phyloP scores from a whole-genome alignment of 2,329 filamentous ascomycete genomes.

The Coniella lustricola region DNA sequence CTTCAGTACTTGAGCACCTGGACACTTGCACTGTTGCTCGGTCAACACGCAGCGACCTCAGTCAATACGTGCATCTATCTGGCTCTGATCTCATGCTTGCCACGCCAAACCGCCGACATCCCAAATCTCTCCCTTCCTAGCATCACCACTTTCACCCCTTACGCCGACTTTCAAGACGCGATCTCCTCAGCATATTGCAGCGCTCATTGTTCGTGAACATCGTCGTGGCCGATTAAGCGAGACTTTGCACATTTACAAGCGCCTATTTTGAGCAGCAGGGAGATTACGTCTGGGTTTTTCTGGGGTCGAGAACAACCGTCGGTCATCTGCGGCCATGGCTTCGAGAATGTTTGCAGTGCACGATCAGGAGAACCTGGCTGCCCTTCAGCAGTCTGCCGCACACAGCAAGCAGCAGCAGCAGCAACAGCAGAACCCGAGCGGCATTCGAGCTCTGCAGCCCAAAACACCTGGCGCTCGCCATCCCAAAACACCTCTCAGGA shows the following conservation, averaged over 20 bases:
- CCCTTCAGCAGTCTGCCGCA: constrained; percentile 63
- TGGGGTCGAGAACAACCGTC: not conserved
- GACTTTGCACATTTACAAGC: constrained; percentile 9
- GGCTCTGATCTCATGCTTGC: not conserved
- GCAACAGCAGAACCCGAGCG: constrained; percentile 23
- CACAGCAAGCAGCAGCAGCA: constrained; percentile 52
- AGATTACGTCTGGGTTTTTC: constrained; percentile 13
- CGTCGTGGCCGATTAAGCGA: constrained; percentile 1
- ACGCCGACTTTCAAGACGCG: not conserved
- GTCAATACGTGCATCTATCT: constrained; percentile 8
- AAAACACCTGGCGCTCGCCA: constrained; percentile 74
- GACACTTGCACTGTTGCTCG: constrained; percentile 10
- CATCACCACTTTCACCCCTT: not conserved
- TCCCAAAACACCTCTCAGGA: constrained; percentile 76
- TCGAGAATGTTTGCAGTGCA: constrained; percentile 64
- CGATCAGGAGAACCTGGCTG: constrained; percentile 83
- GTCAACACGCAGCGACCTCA: constrained; percentile 8
- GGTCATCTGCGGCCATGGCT: not conserved
- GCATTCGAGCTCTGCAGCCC: constrained; percentile 40
- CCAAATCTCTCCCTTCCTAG: not conserved
- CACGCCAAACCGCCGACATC: not conserved
- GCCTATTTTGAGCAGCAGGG: constrained; percentile 13
- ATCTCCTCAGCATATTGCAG: not conserved
- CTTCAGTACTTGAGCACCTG: not conserved
- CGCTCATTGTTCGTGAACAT: constrained; percentile 2